Conservation (phyloP, 1,139 yeast genomes). For the Suhomyces bribrorum region DNA sequence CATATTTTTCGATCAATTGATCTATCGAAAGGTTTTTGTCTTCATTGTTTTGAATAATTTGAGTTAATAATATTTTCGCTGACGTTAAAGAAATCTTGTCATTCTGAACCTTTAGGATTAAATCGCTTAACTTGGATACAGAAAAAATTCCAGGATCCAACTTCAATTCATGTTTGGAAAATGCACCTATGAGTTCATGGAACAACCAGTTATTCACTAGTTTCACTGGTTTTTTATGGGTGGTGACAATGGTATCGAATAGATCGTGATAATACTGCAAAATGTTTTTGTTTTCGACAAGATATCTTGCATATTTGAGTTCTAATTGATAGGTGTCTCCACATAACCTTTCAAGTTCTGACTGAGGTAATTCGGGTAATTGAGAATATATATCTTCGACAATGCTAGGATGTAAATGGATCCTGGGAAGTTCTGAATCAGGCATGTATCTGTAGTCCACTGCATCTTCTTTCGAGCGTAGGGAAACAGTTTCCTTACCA, state of each 20-base stretch:
- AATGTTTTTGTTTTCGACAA: conserved; percentile 47
- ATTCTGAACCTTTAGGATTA: conserved; percentile 26
- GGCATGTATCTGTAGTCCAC: conserved; percentile 93
- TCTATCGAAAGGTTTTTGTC: conserved; percentile 33
- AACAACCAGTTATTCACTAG: conserved; percentile 78
- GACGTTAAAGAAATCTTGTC: conserved; percentile 46
- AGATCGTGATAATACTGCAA: conserved; percentile 55
- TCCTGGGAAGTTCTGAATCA: conserved; percentile 79
- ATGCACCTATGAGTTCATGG: conserved; percentile 75
- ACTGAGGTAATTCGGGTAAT: conserved; percentile 70
- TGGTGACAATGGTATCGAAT: conserved; percentile 24
- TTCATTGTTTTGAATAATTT: conserved; percentile 52
- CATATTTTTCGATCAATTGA: conserved; percentile 55
- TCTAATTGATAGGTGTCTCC: conserved; percentile 57
- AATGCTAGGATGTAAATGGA: conserved; percentile 46
- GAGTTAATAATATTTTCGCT: conserved; percentile 63
- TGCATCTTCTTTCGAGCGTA: conserved; percentile 77
- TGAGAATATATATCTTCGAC: conserved; percentile 34
- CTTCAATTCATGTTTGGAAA: conserved; percentile 51
- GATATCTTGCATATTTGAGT: conserved; percentile 68
- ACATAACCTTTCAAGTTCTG: conserved; percentile 50
- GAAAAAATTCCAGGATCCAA: conserved; percentile 40
- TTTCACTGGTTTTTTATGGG: conserved; percentile 28
- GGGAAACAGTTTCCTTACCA: conserved; percentile 62
- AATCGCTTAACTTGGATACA: conserved; percentile 23